Evolutionary conservation across 2,329 filamentous ascomycete species (phyloP), one percentile per base, ranked within the genome.

Genomic region (Diplodia mutila): DNA sequence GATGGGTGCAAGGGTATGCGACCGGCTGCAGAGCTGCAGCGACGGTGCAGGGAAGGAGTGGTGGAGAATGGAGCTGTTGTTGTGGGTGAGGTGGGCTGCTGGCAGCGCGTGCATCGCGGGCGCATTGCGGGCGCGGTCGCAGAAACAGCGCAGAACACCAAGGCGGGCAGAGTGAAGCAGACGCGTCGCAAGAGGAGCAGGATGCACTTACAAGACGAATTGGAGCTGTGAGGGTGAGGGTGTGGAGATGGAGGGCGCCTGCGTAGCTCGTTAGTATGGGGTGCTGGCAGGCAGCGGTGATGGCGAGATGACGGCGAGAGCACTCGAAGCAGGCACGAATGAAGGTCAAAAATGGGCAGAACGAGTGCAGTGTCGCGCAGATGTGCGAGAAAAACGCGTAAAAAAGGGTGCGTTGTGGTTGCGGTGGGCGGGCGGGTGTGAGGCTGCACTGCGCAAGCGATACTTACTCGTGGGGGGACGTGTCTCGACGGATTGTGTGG

Each of bases 271-370:
- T 65, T 18, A 65, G 49, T 49, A 61, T 18, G 49, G 48, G 18
- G 61, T 32, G 61, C 34, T 53, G 61, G 37, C 18, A 12, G 61
- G 32, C 51, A 39, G 54, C 48, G 46, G 29, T 23, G 65, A 67
- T 61, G 61, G 67, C 42, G 49, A 66, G 46, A 37, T 67, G 39
- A 49, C 68, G 54, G 59, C 39, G 27, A 27, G 27, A 37, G 52
- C 51, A 16, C 69, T 68, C 69, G 70, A 67, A 68, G 69, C 67
- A 78, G 77, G 75, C 70, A 76, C 75, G 69, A 71, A 71, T 71
- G 71, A 66, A 49, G 68, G 67, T 66, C 66, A 68, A 66, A 69
- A 71, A 53, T 55, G 39, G 55, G 42, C 21, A 53, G 37, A 61
- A 53, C 18, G 52, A 72, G 68, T 57, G 70, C 64, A 69, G 68